Percentiles rank a stretch among this genome's conserved stretches.
phyloP scores from a whole-genome alignment of 352 stramenopile genomes.

The Pythium aristosporum region DNA sequence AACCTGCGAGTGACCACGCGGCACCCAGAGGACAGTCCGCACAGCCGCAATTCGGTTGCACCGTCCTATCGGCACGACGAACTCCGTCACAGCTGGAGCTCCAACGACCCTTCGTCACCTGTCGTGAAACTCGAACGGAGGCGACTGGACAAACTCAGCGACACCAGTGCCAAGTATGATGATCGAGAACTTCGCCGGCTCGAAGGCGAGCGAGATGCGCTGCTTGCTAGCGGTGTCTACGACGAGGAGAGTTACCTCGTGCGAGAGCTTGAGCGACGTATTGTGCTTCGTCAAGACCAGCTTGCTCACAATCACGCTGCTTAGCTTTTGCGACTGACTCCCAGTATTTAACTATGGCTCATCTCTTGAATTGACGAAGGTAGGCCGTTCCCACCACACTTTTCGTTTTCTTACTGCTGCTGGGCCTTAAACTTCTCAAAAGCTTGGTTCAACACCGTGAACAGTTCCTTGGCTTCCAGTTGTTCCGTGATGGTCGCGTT shows the following conservation, averaged over 20 bases:
- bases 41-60: not conserved
- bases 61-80: not conserved
- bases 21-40: not conserved
- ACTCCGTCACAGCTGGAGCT: conserved; percentile 19
- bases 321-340: not conserved
- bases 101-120: not conserved
- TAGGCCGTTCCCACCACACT: not conserved
- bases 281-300: conserved; percentile 30
- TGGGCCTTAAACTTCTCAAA: conserved; percentile 81
- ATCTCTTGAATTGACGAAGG: no score
- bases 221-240: conserved; percentile 64
- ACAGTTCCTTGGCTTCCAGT: conserved; percentile 82
- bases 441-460: conserved; percentile 86
- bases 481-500: conserved; percentile 74
- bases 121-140: not conserved
- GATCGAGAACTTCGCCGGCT: conserved; percentile 48
- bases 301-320: conserved; percentile 2
- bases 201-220: conserved; percentile 47
- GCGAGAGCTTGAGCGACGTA: conserved; percentile 62
- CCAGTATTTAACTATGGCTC: no score
- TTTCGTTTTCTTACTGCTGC: conserved; percentile 8
- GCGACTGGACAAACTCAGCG: not conserved
- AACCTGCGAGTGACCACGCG: not conserved
- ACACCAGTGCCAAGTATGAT: not conserved
- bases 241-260: conserved; percentile 63